Evolutionary conservation across 2,329 filamentous ascomycete genomes (phyloP).

Genomic region (Pestalotiopsis sp.): DNA sequence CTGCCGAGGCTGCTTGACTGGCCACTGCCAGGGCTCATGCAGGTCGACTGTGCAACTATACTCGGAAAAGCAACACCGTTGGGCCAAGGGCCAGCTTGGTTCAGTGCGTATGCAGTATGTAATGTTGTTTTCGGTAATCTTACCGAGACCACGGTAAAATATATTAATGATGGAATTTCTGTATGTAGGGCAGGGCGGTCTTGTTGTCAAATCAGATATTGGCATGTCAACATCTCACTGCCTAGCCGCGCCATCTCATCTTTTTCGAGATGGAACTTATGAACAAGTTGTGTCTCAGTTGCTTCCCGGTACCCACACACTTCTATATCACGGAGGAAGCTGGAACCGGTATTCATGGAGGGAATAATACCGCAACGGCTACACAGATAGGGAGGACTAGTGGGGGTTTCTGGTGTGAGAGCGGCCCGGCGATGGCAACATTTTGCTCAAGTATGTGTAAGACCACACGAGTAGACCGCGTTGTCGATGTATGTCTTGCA

Average conservation of each 20-base stretch:
- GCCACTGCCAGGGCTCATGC: background rate
- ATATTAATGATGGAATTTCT: background rate
- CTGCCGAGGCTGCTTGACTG: background rate
- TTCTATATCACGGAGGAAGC: background rate
- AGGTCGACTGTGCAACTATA: background rate
- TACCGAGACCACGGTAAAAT: background rate
- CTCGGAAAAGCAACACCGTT: background rate
- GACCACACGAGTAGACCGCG: background rate
- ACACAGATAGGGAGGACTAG: background rate
- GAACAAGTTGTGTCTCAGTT: background rate
- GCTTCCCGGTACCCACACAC: background rate
- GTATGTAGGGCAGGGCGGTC: background rate
- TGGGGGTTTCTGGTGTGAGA: background rate
- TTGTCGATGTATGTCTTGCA: background rate
- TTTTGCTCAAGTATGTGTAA: background rate
- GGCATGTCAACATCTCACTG: background rate
- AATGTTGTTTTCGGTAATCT: background rate
- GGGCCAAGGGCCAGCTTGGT: background rate
- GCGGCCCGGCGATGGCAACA: background rate
- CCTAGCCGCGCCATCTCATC: background rate
- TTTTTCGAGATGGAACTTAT: background rate
- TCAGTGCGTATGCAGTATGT: background rate
- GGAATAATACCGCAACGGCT: background rate
- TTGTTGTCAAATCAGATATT: background rate
- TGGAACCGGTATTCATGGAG: background rate